A percentile compares a stretch with the other conserved stretches of the same genome.
Conservation (phyloP, 2,329 filamentous ascomycete species). For the Ceratocystis colombiana region DNA sequence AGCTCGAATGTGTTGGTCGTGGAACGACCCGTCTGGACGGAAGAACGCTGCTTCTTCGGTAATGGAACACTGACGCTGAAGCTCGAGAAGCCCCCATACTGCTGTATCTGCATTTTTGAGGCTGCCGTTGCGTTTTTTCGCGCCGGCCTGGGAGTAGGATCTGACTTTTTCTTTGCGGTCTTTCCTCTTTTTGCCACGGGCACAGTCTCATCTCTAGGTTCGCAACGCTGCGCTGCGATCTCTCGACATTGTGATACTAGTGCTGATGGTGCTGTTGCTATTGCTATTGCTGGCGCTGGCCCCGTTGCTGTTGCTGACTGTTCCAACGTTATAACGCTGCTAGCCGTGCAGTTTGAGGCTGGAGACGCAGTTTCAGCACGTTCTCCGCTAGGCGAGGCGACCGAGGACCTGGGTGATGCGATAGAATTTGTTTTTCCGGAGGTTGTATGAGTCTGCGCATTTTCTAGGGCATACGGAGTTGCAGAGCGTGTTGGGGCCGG, state of each 20-base stretch:
- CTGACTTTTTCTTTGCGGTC: slow-evolving; percentile 1
- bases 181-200: slow-evolving; percentile 1
- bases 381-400: too few relatives aligned
- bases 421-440: too few relatives aligned
- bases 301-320: not conserved
- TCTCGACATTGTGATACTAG: not conserved
- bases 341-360: too few relatives aligned
- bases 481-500: slow-evolving; percentile 10
- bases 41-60: not conserved
- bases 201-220: not conserved
- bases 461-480: not conserved
- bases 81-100: slow-evolving; percentile 19
- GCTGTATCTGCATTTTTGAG: slow-evolving; percentile 17
- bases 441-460: not conserved
- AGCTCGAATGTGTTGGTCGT: slow-evolving; percentile 9
- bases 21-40: not conserved
- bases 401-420: too few relatives aligned
- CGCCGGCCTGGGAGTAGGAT: not conserved
- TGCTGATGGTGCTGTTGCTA: not conserved
- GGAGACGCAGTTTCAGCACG: too few relatives aligned
- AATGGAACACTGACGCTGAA: slow-evolving; percentile 18
- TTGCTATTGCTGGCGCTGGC: not conserved
- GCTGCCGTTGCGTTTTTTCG: slow-evolving; percentile 17
- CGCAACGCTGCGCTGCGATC: not conserved
- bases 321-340: too few relatives aligned